phyloP scores from a whole-genome alignment of 495 filamentous ascomycete genomes.

The Sordaria brevicollis region DNA sequence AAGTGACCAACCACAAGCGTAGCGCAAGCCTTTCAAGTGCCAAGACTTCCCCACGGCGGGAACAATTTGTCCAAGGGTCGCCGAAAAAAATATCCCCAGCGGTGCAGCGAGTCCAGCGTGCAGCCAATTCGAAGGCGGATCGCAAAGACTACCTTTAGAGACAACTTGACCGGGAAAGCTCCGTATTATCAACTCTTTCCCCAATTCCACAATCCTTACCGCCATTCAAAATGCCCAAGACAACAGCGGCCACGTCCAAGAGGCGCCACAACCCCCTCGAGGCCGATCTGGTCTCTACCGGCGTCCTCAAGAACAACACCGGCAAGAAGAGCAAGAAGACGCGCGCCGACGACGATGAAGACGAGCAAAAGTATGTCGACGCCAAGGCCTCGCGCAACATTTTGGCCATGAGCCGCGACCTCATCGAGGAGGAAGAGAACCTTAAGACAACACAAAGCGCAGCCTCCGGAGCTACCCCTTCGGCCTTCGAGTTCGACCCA shows the following conservation, averaged over 20 bases:
- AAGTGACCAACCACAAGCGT: conserved; percentile 8
- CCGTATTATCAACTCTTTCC: neutral
- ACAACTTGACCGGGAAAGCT: conserved; percentile 1
- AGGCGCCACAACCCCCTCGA: conserved; percentile 61
- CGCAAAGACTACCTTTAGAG: no score
- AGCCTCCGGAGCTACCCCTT: conserved; percentile 8
- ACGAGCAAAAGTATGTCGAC: conserved; percentile 65
- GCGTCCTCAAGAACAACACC: conserved; percentile 45
- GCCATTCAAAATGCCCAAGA: conserved; percentile 38
- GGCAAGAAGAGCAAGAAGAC: conserved; percentile 47
- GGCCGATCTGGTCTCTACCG: conserved; percentile 57
- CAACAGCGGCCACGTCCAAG: conserved; percentile 29
- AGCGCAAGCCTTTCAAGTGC: conserved; percentile 3
- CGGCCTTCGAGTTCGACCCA: conserved; percentile 36
- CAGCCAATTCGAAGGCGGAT: neutral
- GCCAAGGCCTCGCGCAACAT: conserved; percentile 81
- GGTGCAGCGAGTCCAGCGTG: neutral
- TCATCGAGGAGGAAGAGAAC: conserved; percentile 58
- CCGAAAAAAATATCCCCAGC: conserved; percentile 15
- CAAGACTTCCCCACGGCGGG: conserved; percentile 11
- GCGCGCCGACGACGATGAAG: conserved; percentile 46
- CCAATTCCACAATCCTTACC: neutral
- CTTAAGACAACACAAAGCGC: conserved; percentile 11
- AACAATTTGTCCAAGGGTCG: conserved; percentile 14
- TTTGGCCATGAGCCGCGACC: conserved; percentile 70